Base-by-base conservation (phyloP, 2,329 filamentous ascomycete genomes). In the Colletotrichum tofieldiae region DNA sequence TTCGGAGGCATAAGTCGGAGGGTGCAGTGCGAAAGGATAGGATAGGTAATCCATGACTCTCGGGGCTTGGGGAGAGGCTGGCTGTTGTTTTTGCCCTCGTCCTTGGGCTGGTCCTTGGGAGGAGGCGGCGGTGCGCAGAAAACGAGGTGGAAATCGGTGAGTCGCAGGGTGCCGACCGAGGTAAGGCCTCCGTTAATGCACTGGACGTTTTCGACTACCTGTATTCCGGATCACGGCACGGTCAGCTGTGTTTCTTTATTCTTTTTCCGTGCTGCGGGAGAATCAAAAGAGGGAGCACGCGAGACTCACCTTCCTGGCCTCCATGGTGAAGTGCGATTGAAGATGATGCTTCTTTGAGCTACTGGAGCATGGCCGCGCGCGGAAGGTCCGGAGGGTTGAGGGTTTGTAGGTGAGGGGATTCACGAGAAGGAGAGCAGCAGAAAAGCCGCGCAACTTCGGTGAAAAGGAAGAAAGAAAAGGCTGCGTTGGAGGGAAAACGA, bases 41-140 rank as follows among this genome's bases (percentile, higher is more conserved):
- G 95, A 82, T 95, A 99, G 20, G 96, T 95, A 67, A 98, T 94
- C 94, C 96, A 99, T 79, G 93, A 90, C 82, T 98, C 94, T 79
- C 91, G 83, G 62, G 78, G 77, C 73, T 79, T 83, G 5, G 81
- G 79, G 16, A 80, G 78, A 54, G 59, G 39, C 32, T 64, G 45
- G 16, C n/a, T 56, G 20, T 23, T 56, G 32, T 39, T 39, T 6
- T 62, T 23, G 18, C 75, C 39, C 12, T 60, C 52, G 5, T 58
- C 52, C 23, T 78, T 75, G 16, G 73, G 62, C 16, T 76, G 41
- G 20, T 78, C 66, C 70, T 72, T 74, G 67, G 76, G 77, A 75
- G 78, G 80, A 58, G 79, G 82, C 60, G 78, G 79, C 52, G 83
- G 86, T 52, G 82, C 86, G 75, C 81, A 86, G 77, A 89, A 89